A percentile compares a stretch with the other conserved stretches of the same genome.
These are phyloP conservation scores for Borovskyia barvae DNA, from an alignment of 208 protist genomes.

Conservation along the genomic window DNA sequence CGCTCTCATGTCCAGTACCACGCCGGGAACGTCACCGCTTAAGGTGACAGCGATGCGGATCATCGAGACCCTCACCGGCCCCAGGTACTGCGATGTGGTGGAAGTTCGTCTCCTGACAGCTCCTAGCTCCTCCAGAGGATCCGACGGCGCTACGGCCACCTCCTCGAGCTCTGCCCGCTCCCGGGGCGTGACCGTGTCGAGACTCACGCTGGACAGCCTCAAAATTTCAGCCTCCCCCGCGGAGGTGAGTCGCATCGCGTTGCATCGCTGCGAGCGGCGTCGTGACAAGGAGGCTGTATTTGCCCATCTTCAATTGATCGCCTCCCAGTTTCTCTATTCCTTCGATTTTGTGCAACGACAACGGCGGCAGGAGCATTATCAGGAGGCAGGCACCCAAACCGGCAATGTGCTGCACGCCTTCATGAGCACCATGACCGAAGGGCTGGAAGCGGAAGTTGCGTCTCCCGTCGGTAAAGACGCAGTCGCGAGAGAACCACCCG, in stretches of 20 bases:
- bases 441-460: no score
- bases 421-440: conserved; percentile 31
- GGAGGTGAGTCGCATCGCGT: conserved; percentile 19
- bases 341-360: conserved; percentile 24
- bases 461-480: no score
- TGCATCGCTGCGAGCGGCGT: conserved; percentile 37
- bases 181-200: conserved; percentile 7
- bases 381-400: conserved; percentile 43
- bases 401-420: conserved; percentile 21
- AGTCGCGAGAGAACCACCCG: no score
- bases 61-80: conserved; percentile 2
- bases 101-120: conserved; percentile 18
- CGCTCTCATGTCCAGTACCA: conserved; percentile 7
- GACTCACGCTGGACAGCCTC: neutral
- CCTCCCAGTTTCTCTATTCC: conserved; percentile 38
- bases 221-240: conserved; percentile 1
- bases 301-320: conserved; percentile 30
- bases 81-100: conserved; percentile 25
- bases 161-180: conserved; percentile 2
- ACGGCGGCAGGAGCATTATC: neutral
- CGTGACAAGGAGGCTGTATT: conserved; percentile 44
- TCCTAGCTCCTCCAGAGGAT: neutral
- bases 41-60: conserved; percentile 11
- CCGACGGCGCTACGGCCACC: neutral
- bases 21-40: neutral